Conservation (phyloP, 768 basidiomycete genomes). For the Tubosaeta brunneosetosa region DNA sequence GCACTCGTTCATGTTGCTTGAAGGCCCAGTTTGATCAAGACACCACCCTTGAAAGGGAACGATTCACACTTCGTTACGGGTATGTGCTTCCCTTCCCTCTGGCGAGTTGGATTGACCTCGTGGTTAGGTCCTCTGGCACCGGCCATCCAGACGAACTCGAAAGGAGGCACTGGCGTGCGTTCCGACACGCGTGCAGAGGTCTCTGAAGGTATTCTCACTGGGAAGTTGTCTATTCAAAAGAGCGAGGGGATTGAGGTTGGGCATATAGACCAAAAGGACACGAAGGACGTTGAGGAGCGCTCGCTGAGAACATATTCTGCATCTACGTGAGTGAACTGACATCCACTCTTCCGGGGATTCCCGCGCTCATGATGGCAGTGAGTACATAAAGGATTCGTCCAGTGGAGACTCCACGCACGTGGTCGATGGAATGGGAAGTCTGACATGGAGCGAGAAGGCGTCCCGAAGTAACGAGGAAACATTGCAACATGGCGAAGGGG, state of each 20-base stretch:
- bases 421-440: not conserved
- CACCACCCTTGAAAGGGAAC: not conserved
- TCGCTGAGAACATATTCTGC: not conserved
- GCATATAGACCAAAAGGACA: not conserved
- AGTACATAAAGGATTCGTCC: not conserved
- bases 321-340: slow-evolving; percentile 2
- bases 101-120: not conserved
- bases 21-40: not conserved
- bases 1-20: not conserved
- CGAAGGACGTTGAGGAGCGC: not conserved
- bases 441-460: not conserved
- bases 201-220: not conserved
- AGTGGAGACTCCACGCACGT: not conserved
- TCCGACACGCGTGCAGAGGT: not conserved
- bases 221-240: not conserved
- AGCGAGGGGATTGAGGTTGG: not conserved
- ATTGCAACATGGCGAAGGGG: not conserved
- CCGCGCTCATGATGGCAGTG: not conserved
- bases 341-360: not conserved
- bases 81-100: not conserved
- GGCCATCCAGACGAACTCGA: not conserved
- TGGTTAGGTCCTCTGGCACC: not conserved
- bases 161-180: not conserved
- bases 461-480: not conserved
- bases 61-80: not conserved